phyloP scores from a whole-genome alignment of 2,329 filamentous ascomycete species.

The Septoria linicola region DNA sequence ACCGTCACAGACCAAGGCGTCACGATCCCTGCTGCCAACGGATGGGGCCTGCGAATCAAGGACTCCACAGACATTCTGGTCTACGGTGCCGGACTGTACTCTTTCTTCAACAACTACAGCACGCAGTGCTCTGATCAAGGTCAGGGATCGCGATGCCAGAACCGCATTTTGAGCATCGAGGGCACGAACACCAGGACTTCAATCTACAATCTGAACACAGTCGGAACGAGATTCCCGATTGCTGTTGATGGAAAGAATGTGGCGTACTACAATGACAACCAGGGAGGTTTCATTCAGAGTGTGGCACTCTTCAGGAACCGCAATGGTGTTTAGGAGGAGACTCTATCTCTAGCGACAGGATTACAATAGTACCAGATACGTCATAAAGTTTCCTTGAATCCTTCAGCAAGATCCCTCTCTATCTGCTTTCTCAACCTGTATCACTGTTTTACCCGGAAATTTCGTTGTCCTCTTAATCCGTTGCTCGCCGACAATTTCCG shows the following conservation, averaged over 20 bases:
- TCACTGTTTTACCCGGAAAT: too few species aligned
- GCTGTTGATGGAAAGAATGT: conserved; percentile 45
- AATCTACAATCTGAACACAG: conserved; percentile 45
- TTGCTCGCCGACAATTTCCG: too few species aligned
- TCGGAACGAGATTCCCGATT: conserved; percentile 47
- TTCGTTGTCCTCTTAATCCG: too few species aligned
- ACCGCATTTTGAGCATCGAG: conserved; percentile 50
- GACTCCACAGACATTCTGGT: conserved; percentile 56
- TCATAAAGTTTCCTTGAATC: too few species aligned
- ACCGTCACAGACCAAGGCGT: conserved; percentile 22
- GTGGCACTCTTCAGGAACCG: conserved; percentile 42
- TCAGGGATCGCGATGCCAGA: conserved; percentile 48
- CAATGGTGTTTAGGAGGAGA: conserved; percentile 1
- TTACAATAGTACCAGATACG: too few species aligned
- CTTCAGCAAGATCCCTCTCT: not conserved
- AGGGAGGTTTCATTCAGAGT: conserved; percentile 47
- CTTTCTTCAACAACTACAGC: conserved; percentile 65
- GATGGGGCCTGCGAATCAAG: conserved; percentile 65
- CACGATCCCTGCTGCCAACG: conserved; percentile 48
- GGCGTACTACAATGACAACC: conserved; percentile 49
- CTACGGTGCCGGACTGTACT: conserved; percentile 67
- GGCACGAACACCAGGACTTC: conserved; percentile 39
- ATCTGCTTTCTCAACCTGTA: too few species aligned
- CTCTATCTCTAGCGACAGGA: not conserved
- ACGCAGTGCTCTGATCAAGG: conserved; percentile 42